Evolutionary conservation across 768 basidiomycete genomes (phyloP), one percentile per base, ranked within the genome.

Genomic region (Agrocybe chaxingu): DNA sequence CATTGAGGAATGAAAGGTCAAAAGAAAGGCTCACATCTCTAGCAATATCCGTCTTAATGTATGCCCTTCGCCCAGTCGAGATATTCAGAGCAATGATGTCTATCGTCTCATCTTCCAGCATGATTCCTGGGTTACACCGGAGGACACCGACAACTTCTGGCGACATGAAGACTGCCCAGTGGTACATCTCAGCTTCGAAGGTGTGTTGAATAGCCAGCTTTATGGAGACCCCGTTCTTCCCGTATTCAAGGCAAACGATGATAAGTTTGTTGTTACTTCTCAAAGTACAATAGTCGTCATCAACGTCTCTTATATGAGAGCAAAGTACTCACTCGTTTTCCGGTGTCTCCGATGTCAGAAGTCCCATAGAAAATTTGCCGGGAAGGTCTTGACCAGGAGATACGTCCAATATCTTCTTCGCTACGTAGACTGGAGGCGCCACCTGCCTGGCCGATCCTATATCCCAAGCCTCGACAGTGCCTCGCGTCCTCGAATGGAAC

Each of bases 151-250:
- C 58, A 35, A 63, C 53, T 8, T 63, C 64, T 6, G 51, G 47
- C 24, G 61, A 61, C 59, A 66, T 54, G 46, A 68, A 66, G 1
- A 61, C 52, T 7, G 62, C 65, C 63, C 62, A 65, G 37, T 62
- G 54, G 8, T 36, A 41, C 13, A 51, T 39, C 7, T 40, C 12
- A 7, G 37, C n/a, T 18, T 41, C 39, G 13, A 63, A 43, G 7
- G 9, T n/a, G 13, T 48, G 30, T 8, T 39, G 46, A n/a, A 56
- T 53, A 11, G 37, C 51, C n/a, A 52, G 33, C 4, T 29, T 35
- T 9, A 63, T 32, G 4, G 40, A 47, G 13, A 48, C 47, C 9
- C 35, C 52, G n/a, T 39, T n/a, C 8, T 2, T 41, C 12, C 42
- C 52, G 31, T 59, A 55, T 48, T 57, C 52, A 3, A 58, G 39